phyloP scores from a whole-genome alignment of 73 alveolate species.

The Uronychia binucleata region DNA sequence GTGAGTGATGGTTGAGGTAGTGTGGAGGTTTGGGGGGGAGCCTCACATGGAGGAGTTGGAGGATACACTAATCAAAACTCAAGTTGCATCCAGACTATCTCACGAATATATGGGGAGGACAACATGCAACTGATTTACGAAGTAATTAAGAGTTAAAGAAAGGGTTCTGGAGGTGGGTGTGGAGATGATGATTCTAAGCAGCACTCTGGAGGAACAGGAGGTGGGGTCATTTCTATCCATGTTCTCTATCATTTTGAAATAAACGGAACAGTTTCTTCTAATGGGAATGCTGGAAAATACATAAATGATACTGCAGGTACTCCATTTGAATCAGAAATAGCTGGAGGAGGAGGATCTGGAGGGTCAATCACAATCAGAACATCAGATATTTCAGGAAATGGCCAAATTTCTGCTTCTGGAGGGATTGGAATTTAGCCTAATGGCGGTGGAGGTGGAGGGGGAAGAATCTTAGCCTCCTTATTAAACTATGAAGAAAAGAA shows the following conservation, averaged over 20 bases:
- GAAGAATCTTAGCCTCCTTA: neutral
- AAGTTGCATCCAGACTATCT: no score
- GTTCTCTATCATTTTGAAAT: neutral
- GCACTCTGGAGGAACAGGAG: neutral
- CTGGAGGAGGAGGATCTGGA: neutral
- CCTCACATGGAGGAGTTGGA: no score
- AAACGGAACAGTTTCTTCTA: neutral
- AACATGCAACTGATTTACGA: no score
- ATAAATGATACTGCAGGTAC: neutral
- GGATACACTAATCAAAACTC: no score
- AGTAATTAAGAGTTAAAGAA: no score
- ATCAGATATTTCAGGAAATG: neutral
- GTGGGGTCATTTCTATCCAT: neutral
- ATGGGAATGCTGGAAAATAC: neutral
- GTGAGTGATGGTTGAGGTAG: no score
- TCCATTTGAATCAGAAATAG: neutral
- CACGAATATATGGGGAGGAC: no score
- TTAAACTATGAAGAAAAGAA: neutral
- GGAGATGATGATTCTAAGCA: neutral
- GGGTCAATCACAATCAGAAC: neutral
- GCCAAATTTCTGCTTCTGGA: neutral
- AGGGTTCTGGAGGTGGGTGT: slow-evolving; percentile 4
- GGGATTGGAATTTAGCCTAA: neutral
- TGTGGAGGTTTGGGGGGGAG: no score
- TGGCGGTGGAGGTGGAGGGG: neutral